These are phyloP conservation scores for Annulohypoxylon nitens DNA, from an alignment of 495 filamentous ascomycete species.

Conservation along the genomic window DNA sequence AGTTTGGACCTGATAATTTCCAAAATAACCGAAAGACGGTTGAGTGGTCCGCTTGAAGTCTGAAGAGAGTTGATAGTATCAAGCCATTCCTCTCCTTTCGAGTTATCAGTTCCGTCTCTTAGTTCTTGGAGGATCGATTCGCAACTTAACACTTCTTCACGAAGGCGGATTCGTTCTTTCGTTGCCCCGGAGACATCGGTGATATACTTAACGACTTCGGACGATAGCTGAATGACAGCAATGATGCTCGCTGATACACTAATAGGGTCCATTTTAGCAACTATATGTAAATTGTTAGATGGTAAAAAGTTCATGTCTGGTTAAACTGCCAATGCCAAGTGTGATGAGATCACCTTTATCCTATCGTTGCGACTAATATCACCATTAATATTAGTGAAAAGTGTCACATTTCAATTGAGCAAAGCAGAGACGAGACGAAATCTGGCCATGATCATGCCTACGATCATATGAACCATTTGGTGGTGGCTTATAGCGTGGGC, in stretches of 20 bases:
- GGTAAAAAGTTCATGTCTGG: too few species aligned
- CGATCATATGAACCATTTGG: too few species aligned
- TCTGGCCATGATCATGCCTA: too few species aligned
- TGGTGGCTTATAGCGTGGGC: too few species aligned
- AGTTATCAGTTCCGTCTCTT: neutral
- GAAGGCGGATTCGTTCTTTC: neutral
- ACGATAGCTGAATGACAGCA: neutral
- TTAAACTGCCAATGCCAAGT: too few species aligned
- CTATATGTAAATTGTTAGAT: too few species aligned
- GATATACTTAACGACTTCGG: neutral
- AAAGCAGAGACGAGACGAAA: too few species aligned
- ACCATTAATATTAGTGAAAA: too few species aligned
- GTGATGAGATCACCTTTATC: too few species aligned
- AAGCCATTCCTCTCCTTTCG: neutral
- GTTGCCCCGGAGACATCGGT: neutral
- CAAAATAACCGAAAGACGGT: neutral
- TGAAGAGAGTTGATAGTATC: neutral
- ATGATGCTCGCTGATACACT: neutral
- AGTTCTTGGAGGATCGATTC: neutral
- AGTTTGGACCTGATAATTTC: neutral
- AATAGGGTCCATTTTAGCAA: neutral
- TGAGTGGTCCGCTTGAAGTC: neutral
- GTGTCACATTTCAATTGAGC: too few species aligned
- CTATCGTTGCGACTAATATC: too few species aligned
- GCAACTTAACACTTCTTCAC: neutral